These are phyloP conservation scores for Conidiobolus coronatus DNA, from an alignment of 371 early-diverging fungal genomes.

Conservation along the genomic window DNA sequence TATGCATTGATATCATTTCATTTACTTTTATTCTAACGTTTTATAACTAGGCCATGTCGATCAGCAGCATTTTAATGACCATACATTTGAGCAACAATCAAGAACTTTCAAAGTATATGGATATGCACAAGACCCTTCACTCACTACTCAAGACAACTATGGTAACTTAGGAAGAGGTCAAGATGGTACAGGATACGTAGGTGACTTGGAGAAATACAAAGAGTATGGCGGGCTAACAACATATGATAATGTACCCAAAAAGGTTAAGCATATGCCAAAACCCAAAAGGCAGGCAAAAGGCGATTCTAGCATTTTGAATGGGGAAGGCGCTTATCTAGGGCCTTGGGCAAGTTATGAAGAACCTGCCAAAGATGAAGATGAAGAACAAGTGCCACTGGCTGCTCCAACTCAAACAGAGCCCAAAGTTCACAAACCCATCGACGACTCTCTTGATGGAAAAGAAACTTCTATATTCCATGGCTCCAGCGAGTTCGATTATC, in stretches of 20 bases:
- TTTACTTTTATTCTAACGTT: too few species aligned
- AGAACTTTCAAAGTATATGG: slow-evolving; percentile 60
- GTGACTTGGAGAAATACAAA: slow-evolving; percentile 28
- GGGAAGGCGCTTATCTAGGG: slow-evolving; percentile 61
- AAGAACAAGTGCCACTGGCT: slow-evolving; percentile 9
- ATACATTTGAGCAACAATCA: slow-evolving; percentile 50
- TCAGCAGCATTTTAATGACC: slow-evolving; percentile 46
- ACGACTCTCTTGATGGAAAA: slow-evolving; percentile 15
- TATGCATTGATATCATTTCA: too few species aligned
- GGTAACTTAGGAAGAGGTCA: slow-evolving; percentile 27
- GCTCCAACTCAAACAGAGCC: slow-evolving; percentile 3
- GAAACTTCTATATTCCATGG: slow-evolving; percentile 62
- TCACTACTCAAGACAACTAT: slow-evolving; percentile 14
- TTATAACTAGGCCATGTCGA: slow-evolving; percentile 41
- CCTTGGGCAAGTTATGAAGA: slow-evolving; percentile 90
- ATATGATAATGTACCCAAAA: slow-evolving; percentile 22
- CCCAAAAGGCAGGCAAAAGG: slow-evolving; percentile 57
- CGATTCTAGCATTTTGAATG: slow-evolving; percentile 45
- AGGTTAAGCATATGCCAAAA: slow-evolving; percentile 18
- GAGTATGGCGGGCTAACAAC: slow-evolving; percentile 19
- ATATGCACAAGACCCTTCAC: slow-evolving; percentile 64
- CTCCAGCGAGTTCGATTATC: slow-evolving; percentile 35
- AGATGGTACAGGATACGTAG: slow-evolving; percentile 39
- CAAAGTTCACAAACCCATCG: slow-evolving; percentile 7
- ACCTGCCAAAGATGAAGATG: slow-evolving; percentile 8